phyloP scores from a whole-genome alignment of 2,329 filamentous ascomycete genomes.

The Polychaeton citri region DNA sequence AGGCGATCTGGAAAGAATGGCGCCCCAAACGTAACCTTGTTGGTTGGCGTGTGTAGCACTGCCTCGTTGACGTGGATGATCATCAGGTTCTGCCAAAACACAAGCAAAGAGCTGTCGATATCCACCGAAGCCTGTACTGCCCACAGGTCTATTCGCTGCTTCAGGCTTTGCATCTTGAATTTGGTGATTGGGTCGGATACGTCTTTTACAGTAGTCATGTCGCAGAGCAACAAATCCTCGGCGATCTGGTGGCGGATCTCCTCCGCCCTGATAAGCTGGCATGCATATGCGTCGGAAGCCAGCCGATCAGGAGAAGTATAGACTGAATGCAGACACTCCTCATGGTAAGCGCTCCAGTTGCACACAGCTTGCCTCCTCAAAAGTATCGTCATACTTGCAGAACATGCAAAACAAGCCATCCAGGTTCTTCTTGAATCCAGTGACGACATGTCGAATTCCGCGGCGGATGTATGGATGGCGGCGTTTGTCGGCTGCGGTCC shows the following conservation, averaged over 20 bases:
- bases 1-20: conserved; percentile 17
- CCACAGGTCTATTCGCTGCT: conserved; percentile 13
- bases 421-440: conserved; percentile 7
- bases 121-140: conserved; percentile 8
- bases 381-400: conserved; percentile 5
- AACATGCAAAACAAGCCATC: conserved; percentile 9
- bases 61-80: conserved; percentile 16
- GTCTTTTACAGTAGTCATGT: conserved; percentile 6
- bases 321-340: conserved; percentile 11
- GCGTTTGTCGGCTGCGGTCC: conserved; percentile 4
- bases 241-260: conserved; percentile 12
- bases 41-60: conserved; percentile 17
- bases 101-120: conserved; percentile 4
- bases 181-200: conserved; percentile 10
- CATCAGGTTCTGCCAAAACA: conserved; percentile 14
- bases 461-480: too few species aligned
- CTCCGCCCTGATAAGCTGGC: conserved; percentile 14
- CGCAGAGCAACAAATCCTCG: conserved; percentile 7
- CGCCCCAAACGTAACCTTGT: conserved; percentile 16
- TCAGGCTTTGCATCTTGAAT: conserved; percentile 9
- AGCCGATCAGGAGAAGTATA: conserved; percentile 6
- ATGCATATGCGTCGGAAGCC: conserved; percentile 9
- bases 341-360: conserved; percentile 11
- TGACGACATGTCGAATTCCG: conserved; percentile 1
- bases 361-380: conserved; percentile 8